Evolutionary conservation across 495 filamentous ascomycete genomes (phyloP), one percentile per base, ranked within the genome.

Genomic region (Hyaloscypha variabilis): DNA sequence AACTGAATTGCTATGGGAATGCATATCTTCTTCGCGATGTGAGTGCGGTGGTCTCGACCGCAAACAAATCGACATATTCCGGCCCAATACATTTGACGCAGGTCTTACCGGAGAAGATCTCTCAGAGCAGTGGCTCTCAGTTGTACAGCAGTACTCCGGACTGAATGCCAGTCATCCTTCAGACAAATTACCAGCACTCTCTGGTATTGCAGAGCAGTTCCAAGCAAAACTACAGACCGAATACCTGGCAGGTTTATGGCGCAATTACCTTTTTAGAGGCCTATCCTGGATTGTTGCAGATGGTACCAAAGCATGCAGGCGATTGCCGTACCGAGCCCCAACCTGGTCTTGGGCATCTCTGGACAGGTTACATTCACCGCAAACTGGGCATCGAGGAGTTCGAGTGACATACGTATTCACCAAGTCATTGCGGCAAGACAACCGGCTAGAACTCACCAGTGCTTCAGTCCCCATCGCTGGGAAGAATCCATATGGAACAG

Each of bases 171-270:
- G 57, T 29, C 57, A 59, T 59, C 25, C 57, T 59, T 59, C 30
- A 25, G 61, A 64, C 29, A 64, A 56, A 46, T 31, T 64, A n/a
- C 21, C 53, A n/a, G 61, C 61, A n/a, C 51, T 64, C 6, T 14
- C 50, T 58, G 61, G 61, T 21, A 64, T 64, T 30, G 61, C 61
- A 49, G 13, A 58, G 50, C 14, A 64, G 39, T 64, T 64, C 30
- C 61, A 64, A 25, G 31, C 14, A 11, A 28, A 31, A 50, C 23
- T 55, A 10, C 3, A 26, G 26, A 21, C 10, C 50, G 30, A 64
- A 17, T 64, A 64, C 61, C 10, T 64, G 24, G 61, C 61, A 25
- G 61, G 61, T 8, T n/a, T 64, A 55, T 64, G 61, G 61, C 42
- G 24, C 26, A 51, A 61, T 25, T 23, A 50, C 28, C 24, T 61